A percentile compares a stretch with the other conserved stretches of the same genome.
phyloP scores from a whole-genome alignment of 1,284 basidiomycete genomes.

The Ganoderma lingzhi region DNA sequence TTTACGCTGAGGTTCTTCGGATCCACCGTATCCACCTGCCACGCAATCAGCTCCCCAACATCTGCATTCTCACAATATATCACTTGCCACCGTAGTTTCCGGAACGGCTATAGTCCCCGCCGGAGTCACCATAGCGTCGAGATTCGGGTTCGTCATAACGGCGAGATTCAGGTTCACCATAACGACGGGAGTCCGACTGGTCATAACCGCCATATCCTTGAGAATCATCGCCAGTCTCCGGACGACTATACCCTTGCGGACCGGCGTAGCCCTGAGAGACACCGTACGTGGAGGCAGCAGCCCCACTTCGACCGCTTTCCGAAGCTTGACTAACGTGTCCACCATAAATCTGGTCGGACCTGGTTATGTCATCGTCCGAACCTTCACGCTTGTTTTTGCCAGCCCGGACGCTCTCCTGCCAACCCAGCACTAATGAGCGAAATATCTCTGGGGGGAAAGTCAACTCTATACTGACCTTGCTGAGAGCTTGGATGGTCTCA shows the following conservation, averaged over 20 bases:
- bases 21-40: slow-evolving; percentile 23
- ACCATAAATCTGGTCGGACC: slow-evolving; percentile 35
- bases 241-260: slow-evolving; percentile 1
- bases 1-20: slow-evolving; percentile 21
- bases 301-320: slow-evolving; percentile 23
- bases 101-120: slow-evolving; percentile 17
- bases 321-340: slow-evolving; percentile 22
- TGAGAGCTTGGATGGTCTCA: slow-evolving; percentile 53
- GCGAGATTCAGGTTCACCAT: slow-evolving; percentile 7
- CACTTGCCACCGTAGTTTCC: slow-evolving; percentile 15
- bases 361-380: slow-evolving; percentile 42
- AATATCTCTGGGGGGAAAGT: background rate
- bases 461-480: slow-evolving; percentile 49
- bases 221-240: background rate
- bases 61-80: background rate
- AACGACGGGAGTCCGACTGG: background rate
- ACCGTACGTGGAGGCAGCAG: slow-evolving; percentile 18
- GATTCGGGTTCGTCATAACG: slow-evolving; percentile 20
- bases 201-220: background rate
- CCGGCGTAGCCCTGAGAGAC: slow-evolving; percentile 9
- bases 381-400: slow-evolving; percentile 50
- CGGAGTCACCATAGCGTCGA: slow-evolving; percentile 19
- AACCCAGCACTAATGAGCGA: background rate
- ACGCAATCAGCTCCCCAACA: background rate
- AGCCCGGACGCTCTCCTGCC: slow-evolving; percentile 42